Evolutionary conservation across 176 grass and related monocot genomes (phyloP).

Genomic region (Cenchrus purpureus): DNA sequence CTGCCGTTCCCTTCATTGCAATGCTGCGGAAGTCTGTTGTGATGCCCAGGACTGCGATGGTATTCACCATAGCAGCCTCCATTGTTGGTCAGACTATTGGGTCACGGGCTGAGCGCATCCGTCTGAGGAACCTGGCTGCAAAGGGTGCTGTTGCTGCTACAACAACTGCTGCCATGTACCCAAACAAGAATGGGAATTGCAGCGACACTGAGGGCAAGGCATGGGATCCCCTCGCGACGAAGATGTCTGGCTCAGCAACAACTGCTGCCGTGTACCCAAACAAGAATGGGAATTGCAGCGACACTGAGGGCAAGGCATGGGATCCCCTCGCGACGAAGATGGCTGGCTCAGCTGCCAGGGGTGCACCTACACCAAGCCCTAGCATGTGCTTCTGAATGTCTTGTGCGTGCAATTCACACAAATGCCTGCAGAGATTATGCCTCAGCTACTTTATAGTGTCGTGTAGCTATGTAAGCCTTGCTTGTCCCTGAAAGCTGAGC

Average conservation of each 20-base stretch:
- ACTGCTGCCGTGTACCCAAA: constrained; percentile 33
- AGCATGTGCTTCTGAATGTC: constrained; percentile 62
- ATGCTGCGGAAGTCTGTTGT: constrained; percentile 92
- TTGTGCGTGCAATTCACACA: neutral
- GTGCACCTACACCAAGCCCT: constrained; percentile 40
- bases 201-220: constrained; percentile 42
- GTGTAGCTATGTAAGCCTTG: constrained; percentile 35
- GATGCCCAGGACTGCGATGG: constrained; percentile 94
- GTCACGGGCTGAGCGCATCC: constrained; percentile 75
- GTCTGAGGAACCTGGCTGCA: constrained; percentile 56
- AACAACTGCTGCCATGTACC: constrained; percentile 19
- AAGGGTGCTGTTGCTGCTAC: neutral
- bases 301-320: constrained; percentile 52
- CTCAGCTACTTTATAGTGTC: constrained; percentile 13
- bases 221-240: constrained; percentile 65
- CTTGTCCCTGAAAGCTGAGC: neutral
- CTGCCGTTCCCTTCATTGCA: constrained; percentile 80
- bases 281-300: constrained; percentile 49
- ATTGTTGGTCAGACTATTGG: constrained; percentile 96
- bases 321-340: constrained; percentile 60
- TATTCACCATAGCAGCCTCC: constrained; percentile 86
- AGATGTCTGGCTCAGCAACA: neutral
- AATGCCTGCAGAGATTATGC: constrained; percentile 6
- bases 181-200: constrained; percentile 50
- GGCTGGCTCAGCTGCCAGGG: neutral